Conservation (phyloP, 139 green algal species). For the Asterochloris sp. region DNA sequence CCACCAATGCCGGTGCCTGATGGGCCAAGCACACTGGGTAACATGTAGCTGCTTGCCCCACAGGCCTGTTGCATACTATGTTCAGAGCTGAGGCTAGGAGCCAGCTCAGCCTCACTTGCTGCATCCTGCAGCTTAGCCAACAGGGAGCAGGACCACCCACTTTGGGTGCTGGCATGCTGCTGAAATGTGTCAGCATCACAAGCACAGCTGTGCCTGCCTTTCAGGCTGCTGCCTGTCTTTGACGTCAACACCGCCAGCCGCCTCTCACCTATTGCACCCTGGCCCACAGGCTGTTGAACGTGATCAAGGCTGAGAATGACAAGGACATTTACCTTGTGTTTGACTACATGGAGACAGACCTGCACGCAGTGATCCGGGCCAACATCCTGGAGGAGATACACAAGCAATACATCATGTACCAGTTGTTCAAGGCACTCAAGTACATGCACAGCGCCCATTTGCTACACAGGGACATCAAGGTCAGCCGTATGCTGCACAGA, state of each 20-base stretch:
- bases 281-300: conserved; percentile 82
- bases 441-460: conserved; percentile 97
- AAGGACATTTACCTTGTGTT: conserved; percentile 96
- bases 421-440: conserved; percentile 95
- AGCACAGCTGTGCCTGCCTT: not conserved
- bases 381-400: conserved; percentile 97
- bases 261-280: too few species aligned
- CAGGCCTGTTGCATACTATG: too few species aligned
- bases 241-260: not conserved
- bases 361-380: conserved; percentile 92
- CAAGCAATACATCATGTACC: conserved; percentile 99
- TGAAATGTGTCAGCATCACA: not conserved
- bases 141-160: too few species aligned
- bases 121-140: too few species aligned
- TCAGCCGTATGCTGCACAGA: conserved; percentile 12
- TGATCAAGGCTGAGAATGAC: conserved; percentile 96
- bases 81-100: too few species aligned
- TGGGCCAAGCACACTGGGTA: too few species aligned
- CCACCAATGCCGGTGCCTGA: too few species aligned
- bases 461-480: conserved; percentile 97
- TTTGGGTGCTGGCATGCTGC: not conserved
- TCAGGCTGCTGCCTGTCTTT: not conserved
- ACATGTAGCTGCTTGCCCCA: too few species aligned
- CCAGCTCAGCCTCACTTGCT: too few species aligned
- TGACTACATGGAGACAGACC: conserved; percentile 97